These are phyloP conservation scores for Lactifluus piperatus DNA, from an alignment of 768 basidiomycete genomes.

Conservation along the genomic window DNA sequence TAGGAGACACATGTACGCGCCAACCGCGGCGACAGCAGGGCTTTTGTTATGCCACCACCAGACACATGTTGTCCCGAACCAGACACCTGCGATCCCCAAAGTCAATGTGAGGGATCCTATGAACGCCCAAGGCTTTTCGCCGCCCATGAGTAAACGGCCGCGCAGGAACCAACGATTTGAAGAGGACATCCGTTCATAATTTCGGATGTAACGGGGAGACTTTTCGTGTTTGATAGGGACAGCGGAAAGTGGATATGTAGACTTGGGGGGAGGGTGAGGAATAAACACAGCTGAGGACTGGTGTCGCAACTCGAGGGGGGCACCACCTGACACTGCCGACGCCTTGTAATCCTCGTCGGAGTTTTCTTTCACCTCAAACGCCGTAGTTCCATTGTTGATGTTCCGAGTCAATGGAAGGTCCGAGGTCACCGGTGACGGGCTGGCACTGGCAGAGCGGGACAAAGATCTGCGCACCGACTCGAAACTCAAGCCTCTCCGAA, in stretches of 20 bases:
- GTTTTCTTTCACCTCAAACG: slow-evolving; percentile 16
- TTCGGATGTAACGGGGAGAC: slow-evolving; percentile 39
- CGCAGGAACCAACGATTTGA: slow-evolving; percentile 66
- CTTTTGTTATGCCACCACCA: slow-evolving; percentile 85
- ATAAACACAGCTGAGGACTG: slow-evolving; percentile 9
- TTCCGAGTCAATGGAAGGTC: slow-evolving; percentile 13
- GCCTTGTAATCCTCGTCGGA: slow-evolving; percentile 17
- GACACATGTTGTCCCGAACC: slow-evolving; percentile 82
- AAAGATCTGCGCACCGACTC: slow-evolving; percentile 25
- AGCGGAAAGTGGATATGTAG: slow-evolving; percentile 26
- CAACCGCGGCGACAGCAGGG: slow-evolving; percentile 58
- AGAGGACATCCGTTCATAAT: slow-evolving; percentile 60
- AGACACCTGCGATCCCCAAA: slow-evolving; percentile 63
- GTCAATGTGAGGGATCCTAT: slow-evolving; percentile 51
- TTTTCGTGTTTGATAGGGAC: slow-evolving; percentile 26
- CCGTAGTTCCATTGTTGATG: slow-evolving; percentile 4
- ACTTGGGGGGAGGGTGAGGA: slow-evolving; percentile 17
- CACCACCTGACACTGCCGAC: slow-evolving; percentile 8
- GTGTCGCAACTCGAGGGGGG: slow-evolving; percentile 9
- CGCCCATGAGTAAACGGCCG: slow-evolving; percentile 73
- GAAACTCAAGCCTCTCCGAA: slow-evolving; percentile 40
- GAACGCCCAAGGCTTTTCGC: slow-evolving; percentile 82
- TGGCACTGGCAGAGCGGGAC: slow-evolving; percentile 17
- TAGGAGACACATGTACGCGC: slow-evolving; percentile 53
- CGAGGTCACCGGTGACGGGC: slow-evolving; percentile 13